A percentile compares a stretch with the other conserved stretches of the same genome.
phyloP scores from a whole-genome alignment of 164 flowering plant genomes.

The Umbilicus rupestris region DNA sequence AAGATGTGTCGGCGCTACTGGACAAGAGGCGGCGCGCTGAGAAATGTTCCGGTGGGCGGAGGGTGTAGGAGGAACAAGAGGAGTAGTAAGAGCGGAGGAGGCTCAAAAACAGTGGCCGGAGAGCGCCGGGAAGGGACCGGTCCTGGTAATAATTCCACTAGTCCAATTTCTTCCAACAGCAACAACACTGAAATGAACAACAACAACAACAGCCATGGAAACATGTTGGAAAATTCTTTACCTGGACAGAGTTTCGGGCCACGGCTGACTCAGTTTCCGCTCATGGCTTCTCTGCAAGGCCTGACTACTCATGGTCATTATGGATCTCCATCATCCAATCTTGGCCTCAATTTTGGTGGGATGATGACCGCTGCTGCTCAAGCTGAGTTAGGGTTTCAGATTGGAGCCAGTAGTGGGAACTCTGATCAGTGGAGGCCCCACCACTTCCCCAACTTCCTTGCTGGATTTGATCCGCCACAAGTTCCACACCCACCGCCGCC shows the following conservation, averaged over 20 bases:
- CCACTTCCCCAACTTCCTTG: slow-evolving; percentile 5
- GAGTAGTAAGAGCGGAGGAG: slow-evolving; percentile 15
- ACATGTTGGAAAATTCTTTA: neutral
- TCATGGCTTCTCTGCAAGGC: slow-evolving; percentile 9
- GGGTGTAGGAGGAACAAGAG: slow-evolving; percentile 60
- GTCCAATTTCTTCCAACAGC: slow-evolving; percentile 7
- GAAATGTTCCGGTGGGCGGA: slow-evolving; percentile 73
- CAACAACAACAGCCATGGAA: neutral
- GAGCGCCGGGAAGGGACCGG: slow-evolving; percentile 27
- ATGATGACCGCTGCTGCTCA: neutral
- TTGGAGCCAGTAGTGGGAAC: neutral
- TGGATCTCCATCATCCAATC: slow-evolving; percentile 10
- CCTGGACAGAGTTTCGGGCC: neutral
- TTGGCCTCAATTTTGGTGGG: slow-evolving; percentile 6
- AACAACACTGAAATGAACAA: slow-evolving; percentile 2
- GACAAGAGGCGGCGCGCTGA: slow-evolving; percentile 66
- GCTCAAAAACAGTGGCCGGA: slow-evolving; percentile 12
- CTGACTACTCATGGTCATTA: slow-evolving; percentile 1
- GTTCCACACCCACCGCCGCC: slow-evolving; percentile 2
- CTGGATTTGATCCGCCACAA: slow-evolving; percentile 7
- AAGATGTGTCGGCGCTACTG: slow-evolving; percentile 60
- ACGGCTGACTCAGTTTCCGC: slow-evolving; percentile 6
- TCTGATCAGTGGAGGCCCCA: slow-evolving; percentile 5
- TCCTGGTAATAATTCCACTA: neutral
- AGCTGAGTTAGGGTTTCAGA: slow-evolving; percentile 6